Conservation (phyloP, 2,329 filamentous ascomycete species). For the Chaetomiaceae sp. region DNA sequence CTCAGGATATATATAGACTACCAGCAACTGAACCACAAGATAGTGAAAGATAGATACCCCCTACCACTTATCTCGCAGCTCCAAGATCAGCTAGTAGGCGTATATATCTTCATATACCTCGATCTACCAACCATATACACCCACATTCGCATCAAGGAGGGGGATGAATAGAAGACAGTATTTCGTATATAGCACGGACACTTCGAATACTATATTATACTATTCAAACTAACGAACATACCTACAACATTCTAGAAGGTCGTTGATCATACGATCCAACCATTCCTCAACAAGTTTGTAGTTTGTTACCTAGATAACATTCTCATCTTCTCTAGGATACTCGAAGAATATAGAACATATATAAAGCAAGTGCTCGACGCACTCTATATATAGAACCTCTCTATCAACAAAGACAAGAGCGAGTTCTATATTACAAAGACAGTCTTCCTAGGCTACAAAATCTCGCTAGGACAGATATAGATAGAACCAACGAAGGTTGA, state of each 20-base stretch:
- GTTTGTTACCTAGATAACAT: neutral
- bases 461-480: neutral
- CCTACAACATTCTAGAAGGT: constrained; percentile 9
- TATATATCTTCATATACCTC: neutral
- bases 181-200: constrained; percentile 27
- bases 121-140: neutral
- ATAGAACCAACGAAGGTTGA: constrained; percentile 2
- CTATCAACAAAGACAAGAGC: neutral
- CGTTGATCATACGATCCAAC: constrained; percentile 5
- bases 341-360: neutral
- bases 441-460: neutral
- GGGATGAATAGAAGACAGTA: constrained; percentile 4
- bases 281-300: constrained; percentile 1
- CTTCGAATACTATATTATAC: constrained; percentile 32
- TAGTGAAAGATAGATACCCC: constrained; percentile 4
- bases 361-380: neutral
- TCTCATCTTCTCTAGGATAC: neutral
- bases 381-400: neutral
- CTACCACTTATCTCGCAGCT: constrained; percentile 2
- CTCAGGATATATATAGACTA: constrained; percentile 7
- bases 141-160: constrained; percentile 1
- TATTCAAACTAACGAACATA: constrained; percentile 28
- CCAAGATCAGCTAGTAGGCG: neutral
- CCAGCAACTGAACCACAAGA: constrained; percentile 2
- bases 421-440: neutral